phyloP scores from a whole-genome alignment of 1,284 basidiomycete species.

The Malassezia nana region DNA sequence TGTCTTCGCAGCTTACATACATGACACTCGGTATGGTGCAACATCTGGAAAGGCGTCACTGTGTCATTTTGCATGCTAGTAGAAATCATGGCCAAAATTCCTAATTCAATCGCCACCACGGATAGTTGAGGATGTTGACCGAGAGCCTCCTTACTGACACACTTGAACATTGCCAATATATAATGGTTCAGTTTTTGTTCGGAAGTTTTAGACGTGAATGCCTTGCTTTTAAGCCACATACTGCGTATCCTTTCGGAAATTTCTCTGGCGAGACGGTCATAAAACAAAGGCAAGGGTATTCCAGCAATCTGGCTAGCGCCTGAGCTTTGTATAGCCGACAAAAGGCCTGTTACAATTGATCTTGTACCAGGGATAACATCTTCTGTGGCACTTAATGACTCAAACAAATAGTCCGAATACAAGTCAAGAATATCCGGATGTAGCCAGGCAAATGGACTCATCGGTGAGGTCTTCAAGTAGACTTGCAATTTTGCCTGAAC shows the following conservation, averaged over 20 bases:
- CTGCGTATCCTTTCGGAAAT: not conserved
- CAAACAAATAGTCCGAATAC: not conserved
- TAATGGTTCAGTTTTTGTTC: slow-evolving; percentile 2
- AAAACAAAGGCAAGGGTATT: slow-evolving; percentile 2
- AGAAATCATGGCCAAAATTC: slow-evolving; percentile 8
- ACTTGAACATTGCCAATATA: slow-evolving; percentile 3
- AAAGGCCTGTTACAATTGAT: not conserved
- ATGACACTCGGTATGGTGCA: not conserved
- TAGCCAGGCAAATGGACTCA: not conserved
- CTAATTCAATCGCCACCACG: slow-evolving; percentile 9
- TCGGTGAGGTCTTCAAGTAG: not conserved
- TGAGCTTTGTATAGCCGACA: not conserved
- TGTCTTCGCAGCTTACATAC: not conserved
- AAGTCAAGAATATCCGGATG: slow-evolving; percentile 1
- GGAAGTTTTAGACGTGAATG: not conserved
- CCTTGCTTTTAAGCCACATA: slow-evolving; percentile 6
- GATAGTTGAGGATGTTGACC: not conserved
- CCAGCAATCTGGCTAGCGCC: not conserved
- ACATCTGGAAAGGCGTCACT: not conserved
- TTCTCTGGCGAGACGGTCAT: slow-evolving; percentile 10
- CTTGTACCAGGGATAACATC: slow-evolving; percentile 3
- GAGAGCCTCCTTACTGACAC: slow-evolving; percentile 8
- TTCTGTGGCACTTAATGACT: not conserved
- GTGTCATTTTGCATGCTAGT: slow-evolving; percentile 2
- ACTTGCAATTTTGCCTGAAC: not conserved